Conservation (phyloP, 441 rosid genomes). For the Manihot esculenta region DNA sequence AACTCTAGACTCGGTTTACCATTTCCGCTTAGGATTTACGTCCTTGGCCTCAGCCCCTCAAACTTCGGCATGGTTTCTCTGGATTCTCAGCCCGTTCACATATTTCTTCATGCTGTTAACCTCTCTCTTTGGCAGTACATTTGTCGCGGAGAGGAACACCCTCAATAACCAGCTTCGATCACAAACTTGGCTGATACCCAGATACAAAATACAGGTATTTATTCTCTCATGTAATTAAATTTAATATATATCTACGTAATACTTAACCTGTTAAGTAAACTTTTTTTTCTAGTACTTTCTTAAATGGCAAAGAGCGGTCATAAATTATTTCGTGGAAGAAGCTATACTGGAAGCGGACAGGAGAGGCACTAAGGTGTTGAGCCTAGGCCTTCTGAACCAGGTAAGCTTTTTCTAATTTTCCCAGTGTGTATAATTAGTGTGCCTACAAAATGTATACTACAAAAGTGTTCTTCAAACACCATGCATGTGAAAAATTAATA, state of each 20-base stretch:
- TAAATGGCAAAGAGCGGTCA: slow-evolving; percentile 44
- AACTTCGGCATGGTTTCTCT: slow-evolving; percentile 32
- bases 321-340: slow-evolving; percentile 56
- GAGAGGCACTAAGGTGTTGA: slow-evolving; percentile 62
- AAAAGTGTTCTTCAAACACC: too few species aligned
- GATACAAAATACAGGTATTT: slow-evolving; percentile 60
- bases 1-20: slow-evolving; percentile 45
- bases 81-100: slow-evolving; percentile 51
- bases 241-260: too few species aligned
- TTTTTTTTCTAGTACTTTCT: slow-evolving; percentile 46
- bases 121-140: slow-evolving; percentile 35
- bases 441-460: too few species aligned
- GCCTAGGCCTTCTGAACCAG: slow-evolving; percentile 74
- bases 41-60: slow-evolving; percentile 45
- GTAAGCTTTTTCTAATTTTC: slow-evolving; percentile 34
- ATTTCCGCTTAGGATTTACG: slow-evolving; percentile 44
- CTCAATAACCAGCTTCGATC: slow-evolving; percentile 41
- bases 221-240: too few species aligned
- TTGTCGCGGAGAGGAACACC: slow-evolving; percentile 46
- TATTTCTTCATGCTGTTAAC: slow-evolving; percentile 29
- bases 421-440: too few species aligned
- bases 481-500: too few species aligned
- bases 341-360: slow-evolving; percentile 59
- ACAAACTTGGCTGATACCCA: slow-evolving; percentile 74
- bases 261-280: too few species aligned